Conservation (phyloP, 2,329 filamentous ascomycete genomes). For the Pezicula carpinea region DNA sequence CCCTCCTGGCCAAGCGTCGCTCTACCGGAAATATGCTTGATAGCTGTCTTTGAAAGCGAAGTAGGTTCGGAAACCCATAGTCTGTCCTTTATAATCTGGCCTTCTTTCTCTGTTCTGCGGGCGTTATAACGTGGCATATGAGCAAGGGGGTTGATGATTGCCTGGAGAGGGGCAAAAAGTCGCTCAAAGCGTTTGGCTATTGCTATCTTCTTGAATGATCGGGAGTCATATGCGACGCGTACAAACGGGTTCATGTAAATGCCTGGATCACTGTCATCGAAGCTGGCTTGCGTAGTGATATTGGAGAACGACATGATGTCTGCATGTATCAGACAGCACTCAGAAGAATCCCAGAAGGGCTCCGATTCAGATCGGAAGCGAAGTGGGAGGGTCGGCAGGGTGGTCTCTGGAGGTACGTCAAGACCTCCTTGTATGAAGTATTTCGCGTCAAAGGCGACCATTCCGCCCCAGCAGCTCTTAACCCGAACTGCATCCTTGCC, state of each 20-base stretch:
- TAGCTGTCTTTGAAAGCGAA: background rate
- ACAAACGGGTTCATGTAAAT: constrained; percentile 75
- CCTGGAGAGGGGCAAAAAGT: constrained; percentile 55
- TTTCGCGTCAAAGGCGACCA: constrained; percentile 61
- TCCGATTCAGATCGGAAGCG: constrained; percentile 56
- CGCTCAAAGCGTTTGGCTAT: constrained; percentile 61
- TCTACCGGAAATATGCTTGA: constrained; percentile 7
- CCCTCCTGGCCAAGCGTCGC: constrained; percentile 17
- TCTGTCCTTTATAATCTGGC: constrained; percentile 46
- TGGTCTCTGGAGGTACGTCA: background rate
- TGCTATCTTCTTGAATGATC: constrained; percentile 53
- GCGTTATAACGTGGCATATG: constrained; percentile 56
- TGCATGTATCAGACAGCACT: constrained; percentile 56
- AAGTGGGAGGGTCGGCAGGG: constrained; percentile 30
- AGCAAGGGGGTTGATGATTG: constrained; percentile 49
- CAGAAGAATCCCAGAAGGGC: constrained; percentile 57
- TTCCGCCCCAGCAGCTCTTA: constrained; percentile 73
- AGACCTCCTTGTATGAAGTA: constrained; percentile 36
- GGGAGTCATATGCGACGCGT: constrained; percentile 61
- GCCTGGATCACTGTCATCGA: constrained; percentile 37
- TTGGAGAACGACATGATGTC: constrained; percentile 34
- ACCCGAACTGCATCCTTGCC: constrained; percentile 63
- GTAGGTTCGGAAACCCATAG: constrained; percentile 38
- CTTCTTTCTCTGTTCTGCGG: constrained; percentile 54
- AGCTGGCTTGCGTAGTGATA: constrained; percentile 5